Percentiles rank a stretch among this genome's conserved stretches.
Evolutionary conservation across 192 early-diverging fungal genomes (phyloP).

Genomic region (Coemansia reversa): DNA sequence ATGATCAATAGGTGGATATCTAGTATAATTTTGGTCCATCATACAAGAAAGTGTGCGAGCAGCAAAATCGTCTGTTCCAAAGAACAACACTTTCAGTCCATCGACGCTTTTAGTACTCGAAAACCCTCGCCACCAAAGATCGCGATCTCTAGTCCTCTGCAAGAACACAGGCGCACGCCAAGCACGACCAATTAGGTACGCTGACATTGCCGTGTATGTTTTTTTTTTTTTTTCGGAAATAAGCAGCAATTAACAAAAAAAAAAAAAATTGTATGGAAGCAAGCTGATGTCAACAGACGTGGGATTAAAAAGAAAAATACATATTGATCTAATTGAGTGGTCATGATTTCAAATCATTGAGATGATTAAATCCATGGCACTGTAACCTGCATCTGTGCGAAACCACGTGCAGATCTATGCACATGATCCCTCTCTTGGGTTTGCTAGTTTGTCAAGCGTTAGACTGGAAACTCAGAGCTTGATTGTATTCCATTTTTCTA

Average conservation of each 20-base stretch:
- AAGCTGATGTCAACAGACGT: not conserved
- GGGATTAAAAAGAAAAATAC: no score
- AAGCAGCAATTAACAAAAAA: not conserved
- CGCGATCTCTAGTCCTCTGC: not conserved
- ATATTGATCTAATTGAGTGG: no score
- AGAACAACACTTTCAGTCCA: conserved; percentile 69
- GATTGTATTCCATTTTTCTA: no score
- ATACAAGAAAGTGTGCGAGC: conserved; percentile 60
- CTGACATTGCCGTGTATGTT: not conserved
- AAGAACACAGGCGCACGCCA: no score
- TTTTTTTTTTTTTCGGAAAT: not conserved
- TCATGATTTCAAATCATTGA: no score
- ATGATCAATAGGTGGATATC: conserved; percentile 10
- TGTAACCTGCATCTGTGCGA: no score
- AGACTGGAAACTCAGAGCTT: no score
- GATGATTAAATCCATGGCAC: no score
- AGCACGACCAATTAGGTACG: not conserved
- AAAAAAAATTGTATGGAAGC: not conserved
- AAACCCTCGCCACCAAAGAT: no score
- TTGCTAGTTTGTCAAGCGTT: no score
- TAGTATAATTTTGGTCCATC: conserved; percentile 49
- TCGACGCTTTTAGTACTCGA: not conserved
- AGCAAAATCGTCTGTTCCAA: conserved; percentile 87
- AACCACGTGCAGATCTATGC: no score
- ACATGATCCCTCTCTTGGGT: no score